Conservation (phyloP, 176 grass and related monocot genomes). For the Oryza rufipogon region DNA sequence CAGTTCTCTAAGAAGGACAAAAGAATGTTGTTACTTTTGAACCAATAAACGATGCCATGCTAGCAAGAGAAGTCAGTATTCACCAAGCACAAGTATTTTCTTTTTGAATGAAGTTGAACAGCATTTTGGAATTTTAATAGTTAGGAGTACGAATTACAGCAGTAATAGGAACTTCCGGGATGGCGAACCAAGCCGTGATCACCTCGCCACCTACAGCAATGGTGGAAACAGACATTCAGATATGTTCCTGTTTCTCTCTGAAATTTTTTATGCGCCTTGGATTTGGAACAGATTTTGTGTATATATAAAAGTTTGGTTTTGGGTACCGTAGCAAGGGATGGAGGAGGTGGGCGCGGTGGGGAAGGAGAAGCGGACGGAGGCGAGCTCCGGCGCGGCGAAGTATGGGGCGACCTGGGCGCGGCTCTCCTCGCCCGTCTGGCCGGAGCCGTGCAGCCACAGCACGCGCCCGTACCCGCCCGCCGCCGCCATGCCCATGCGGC, state of each 20-base stretch:
- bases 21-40: background rate
- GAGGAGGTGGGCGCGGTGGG: constrained; percentile 49
- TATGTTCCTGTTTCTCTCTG: background rate
- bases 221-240: background rate
- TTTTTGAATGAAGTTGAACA: too few species aligned
- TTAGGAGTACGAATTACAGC: constrained; percentile 36
- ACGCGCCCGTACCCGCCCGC: constrained; percentile 33
- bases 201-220: constrained; percentile 31
- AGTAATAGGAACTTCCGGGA: constrained; percentile 49
- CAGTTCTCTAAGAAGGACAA: constrained; percentile 37
- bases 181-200: constrained; percentile 51
- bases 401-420: constrained; percentile 46
- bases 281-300: background rate
- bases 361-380: constrained; percentile 49
- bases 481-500: background rate
- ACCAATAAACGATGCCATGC: background rate
- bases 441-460: constrained; percentile 66
- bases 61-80: background rate
- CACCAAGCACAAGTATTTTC: too few species aligned
- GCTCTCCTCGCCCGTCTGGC: constrained; percentile 41
- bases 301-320: background rate
- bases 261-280: background rate
- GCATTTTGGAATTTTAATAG: background rate
- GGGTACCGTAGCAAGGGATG: constrained; percentile 46
- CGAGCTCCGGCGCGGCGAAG: constrained; percentile 49